Conservation (phyloP, 495 filamentous ascomycete genomes). For the Aspergillus indologenus region DNA sequence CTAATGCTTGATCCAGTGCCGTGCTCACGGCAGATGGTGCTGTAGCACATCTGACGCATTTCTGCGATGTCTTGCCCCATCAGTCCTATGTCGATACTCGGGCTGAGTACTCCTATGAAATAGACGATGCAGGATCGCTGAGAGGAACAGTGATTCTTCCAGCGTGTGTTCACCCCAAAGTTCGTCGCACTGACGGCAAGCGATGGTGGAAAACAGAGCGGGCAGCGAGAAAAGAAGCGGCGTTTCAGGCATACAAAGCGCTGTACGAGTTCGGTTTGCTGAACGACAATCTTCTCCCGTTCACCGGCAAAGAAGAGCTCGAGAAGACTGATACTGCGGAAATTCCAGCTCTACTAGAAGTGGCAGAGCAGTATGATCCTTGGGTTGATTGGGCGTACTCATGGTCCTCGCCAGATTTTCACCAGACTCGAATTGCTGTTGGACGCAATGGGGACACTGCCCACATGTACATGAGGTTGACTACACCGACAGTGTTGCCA, state of each 20-base stretch:
- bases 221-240: constrained; percentile 75
- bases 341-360: constrained; percentile 39
- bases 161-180: constrained; percentile 57
- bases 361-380: constrained; percentile 58
- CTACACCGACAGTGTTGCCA: constrained; percentile 44
- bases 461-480: constrained; percentile 40
- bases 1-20: constrained; percentile 52
- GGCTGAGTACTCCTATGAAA: constrained; percentile 47
- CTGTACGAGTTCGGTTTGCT: constrained; percentile 70
- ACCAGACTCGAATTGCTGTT: constrained; percentile 33
- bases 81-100: constrained; percentile 52
- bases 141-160: constrained; percentile 62
- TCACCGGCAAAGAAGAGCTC: constrained; percentile 28
- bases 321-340: constrained; percentile 7
- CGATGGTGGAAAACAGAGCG: constrained; percentile 66
- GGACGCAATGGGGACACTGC: constrained; percentile 25
- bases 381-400: constrained; percentile 59
- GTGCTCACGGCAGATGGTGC: constrained; percentile 70
- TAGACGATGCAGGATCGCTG: constrained; percentile 15
- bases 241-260: constrained; percentile 74
- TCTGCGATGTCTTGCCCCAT: constrained; percentile 62
- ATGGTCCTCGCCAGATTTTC: constrained; percentile 44
- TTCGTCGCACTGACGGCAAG: constrained; percentile 55
- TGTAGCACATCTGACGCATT: constrained; percentile 74
- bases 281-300: constrained; percentile 76